Evolutionary conservation across 2,329 filamentous ascomycete species (phyloP), one percentile per base, ranked within the genome.

Genomic region (Paecilomyces fulvus): DNA sequence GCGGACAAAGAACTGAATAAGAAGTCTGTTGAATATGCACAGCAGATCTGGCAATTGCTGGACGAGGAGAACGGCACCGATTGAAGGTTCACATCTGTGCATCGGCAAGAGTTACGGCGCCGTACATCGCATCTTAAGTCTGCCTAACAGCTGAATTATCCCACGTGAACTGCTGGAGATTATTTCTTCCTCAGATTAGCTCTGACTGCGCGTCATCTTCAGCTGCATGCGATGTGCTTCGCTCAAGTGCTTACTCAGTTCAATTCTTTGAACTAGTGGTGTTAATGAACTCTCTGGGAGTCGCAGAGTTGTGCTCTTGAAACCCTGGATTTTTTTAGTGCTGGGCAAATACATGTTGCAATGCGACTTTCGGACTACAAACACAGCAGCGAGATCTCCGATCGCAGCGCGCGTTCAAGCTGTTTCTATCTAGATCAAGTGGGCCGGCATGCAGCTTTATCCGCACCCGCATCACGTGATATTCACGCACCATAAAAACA

Each of bases 31-130:
- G 66, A 72, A 31, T 63, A 73, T 30, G 66, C 70, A 10, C 65
- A 61, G 30, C 56, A 68, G 46, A 55, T 76, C 17, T 77, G 75
- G 75, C 63, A 71, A 37, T 63, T 75, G 9, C 57, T 77, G 28
- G 67, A 73, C 49, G 68, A 70, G 10, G 65, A 72, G 17, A 62
- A 63, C n/a, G 56, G 61, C 28, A 20, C 37, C 8, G 59, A 59
- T 25, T 68, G 61, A 67, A 37, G 14, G 21, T 1, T 25, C 21
- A 49, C 7, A 20, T 17, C 6, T 8, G n/a, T n/a, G 8, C 33
- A n/a, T 43, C 5, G n/a, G 17, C 37, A 17, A 43, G 6, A 17
- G 3, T 43, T 20, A 43, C 17, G n/a, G 14, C n/a, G 17, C 17
- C 43, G 11, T 55, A 37, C 25, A 37, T 49, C 48, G 10, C 20